Evolutionary conservation across 768 basidiomycete species (phyloP), one percentile per base, ranked within the genome.

Genomic region (Tricholoma saponaceum): DNA sequence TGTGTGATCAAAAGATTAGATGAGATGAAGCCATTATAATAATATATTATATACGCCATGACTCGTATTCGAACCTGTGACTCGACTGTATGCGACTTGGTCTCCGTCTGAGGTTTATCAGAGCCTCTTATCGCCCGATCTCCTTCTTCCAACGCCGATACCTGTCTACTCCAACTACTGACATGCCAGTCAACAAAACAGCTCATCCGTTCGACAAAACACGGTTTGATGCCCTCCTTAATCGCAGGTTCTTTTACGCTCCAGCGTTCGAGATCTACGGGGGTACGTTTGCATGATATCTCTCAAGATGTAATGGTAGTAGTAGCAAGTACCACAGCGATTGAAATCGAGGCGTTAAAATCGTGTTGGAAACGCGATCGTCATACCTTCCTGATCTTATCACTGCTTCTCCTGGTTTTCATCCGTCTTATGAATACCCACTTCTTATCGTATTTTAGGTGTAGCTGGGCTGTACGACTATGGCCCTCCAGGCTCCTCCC

Each of bases 251-350:
- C 79, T 99, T 98, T 79, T 98, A 91, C 69, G 92, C 96, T 3
- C 96, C 96, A 22, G 92, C 97, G 4, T 99, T 98, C 66, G 97
- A 98, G 74, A 98, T 99, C 76, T 98, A 98, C 67, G 95, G 96
- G 58, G 97, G 96, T 94, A 61, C 64, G 85, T 78, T 51, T 37
- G 52, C 33, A 35, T 51, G 14, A 30, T 57, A 28, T 49, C 10
- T 56, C 26, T 22, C 13, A 4, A 22, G 12, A 16, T 9, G 2
- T 43, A 35, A 10, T 14, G 4, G 10, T 30, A 23, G 46, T 20
- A 13, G 51, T 3, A 20, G 6, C 37, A 22, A 54, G 9, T 43
- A 20, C 41, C 8, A 16, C 46, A 30, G 35, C 58, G 28, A 49
- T 51, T 28, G 47, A 9, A 28, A 28, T 49, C 26, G 26, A 50